Percentiles rank a stretch among this genome's conserved stretches.
These are phyloP conservation scores for Candida germanica DNA, from an alignment of 805 yeast genomes.

Conservation along the genomic window DNA sequence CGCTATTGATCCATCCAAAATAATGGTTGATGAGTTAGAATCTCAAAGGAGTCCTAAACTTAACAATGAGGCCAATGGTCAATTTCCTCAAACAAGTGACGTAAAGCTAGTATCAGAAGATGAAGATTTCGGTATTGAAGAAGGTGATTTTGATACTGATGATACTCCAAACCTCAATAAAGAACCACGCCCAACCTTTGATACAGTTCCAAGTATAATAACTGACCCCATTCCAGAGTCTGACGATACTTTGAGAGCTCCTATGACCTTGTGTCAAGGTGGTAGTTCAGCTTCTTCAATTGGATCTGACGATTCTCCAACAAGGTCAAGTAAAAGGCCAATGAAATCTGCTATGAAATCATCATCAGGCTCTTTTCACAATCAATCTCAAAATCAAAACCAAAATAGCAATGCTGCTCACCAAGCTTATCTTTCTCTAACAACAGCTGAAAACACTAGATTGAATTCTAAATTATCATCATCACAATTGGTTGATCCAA, in stretches of 20 bases:
- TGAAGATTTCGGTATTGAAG: slow-evolving; percentile 26
- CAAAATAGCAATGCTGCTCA: slow-evolving; percentile 47
- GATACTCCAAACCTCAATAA: slow-evolving; percentile 22
- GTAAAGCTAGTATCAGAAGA: slow-evolving; percentile 6
- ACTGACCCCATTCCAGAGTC: slow-evolving; percentile 1
- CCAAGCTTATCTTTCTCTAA: slow-evolving; percentile 60
- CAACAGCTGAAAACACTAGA: slow-evolving; percentile 79
- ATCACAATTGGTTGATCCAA: slow-evolving; percentile 28
- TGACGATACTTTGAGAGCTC: slow-evolving; percentile 19
- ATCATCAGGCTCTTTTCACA: slow-evolving; percentile 21
- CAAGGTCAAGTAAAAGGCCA: slow-evolving; percentile 30
- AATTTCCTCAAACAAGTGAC: slow-evolving; percentile 2
- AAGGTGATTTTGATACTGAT: slow-evolving; percentile 17
- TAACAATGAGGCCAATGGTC: background rate
- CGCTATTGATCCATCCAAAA: slow-evolving; percentile 21
- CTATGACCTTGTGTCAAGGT: slow-evolving; percentile 13
- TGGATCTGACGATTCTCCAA: slow-evolving; percentile 27
- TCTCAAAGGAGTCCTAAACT: slow-evolving; percentile 8
- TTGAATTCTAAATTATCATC: slow-evolving; percentile 60
- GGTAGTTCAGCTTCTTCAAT: slow-evolving; percentile 32
- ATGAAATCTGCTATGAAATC: slow-evolving; percentile 53
- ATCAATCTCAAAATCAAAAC: slow-evolving; percentile 8
- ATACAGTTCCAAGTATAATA: slow-evolving; percentile 26
- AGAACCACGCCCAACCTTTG: slow-evolving; percentile 30
- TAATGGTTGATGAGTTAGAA: slow-evolving; percentile 26